Evolutionary conservation across 257 asterid species (phyloP).

Genomic region (Ilex asprella): DNA sequence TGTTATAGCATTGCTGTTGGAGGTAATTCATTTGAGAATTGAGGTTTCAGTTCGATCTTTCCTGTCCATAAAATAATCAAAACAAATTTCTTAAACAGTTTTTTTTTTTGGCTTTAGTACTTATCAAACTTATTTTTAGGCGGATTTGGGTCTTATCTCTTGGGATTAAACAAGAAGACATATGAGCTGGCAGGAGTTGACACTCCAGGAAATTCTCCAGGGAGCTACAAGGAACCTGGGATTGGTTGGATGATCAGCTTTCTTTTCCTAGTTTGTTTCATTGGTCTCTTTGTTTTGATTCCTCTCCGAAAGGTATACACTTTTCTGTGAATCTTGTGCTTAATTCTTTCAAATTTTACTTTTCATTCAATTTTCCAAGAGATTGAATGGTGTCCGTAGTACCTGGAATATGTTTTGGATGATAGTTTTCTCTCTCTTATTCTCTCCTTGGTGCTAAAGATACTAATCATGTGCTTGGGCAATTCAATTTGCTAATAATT

Average conservation of each 20-base stretch:
- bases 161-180: constrained; percentile 12
- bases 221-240: constrained; percentile 3
- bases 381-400: too few species aligned
- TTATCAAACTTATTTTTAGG: constrained; percentile 5
- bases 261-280: constrained; percentile 9
- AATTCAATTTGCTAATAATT: too few species aligned
- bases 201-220: constrained; percentile 6
- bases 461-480: too few species aligned
- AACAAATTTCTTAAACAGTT: not conserved
- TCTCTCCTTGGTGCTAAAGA: too few species aligned
- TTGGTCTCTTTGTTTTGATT: constrained; percentile 10
- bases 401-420: too few species aligned
- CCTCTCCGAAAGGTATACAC: constrained; percentile 10
- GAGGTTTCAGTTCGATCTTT: too few species aligned
- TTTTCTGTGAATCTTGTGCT: too few species aligned
- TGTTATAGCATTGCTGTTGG: constrained; percentile 11
- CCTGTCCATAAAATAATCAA: too few species aligned
- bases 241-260: constrained; percentile 11
- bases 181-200: constrained; percentile 11
- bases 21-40: not conserved
- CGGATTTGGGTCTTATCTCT: constrained; percentile 9
- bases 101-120: not conserved
- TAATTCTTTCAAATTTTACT: too few species aligned
- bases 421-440: too few species aligned
- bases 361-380: too few species aligned